Conservation (phyloP, 2,329 filamentous ascomycete species). For the Trichoderma semiorbis region DNA sequence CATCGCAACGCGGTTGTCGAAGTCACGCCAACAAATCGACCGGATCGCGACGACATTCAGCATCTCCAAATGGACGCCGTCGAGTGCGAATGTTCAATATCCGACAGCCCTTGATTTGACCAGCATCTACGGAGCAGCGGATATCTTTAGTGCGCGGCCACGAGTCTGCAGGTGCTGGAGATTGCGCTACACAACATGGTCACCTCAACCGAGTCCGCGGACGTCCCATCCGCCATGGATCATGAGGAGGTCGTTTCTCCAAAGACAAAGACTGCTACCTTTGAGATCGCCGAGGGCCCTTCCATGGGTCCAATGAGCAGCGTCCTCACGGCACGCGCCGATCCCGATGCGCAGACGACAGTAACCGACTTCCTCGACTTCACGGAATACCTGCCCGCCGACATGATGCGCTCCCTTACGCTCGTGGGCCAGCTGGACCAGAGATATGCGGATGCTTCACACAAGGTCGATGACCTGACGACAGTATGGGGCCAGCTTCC, state of each 20-base stretch:
- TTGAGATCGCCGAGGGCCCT: slow-evolving; percentile 25
- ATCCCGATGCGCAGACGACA: slow-evolving; percentile 67
- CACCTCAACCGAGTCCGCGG: slow-evolving; percentile 19
- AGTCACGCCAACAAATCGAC: background rate
- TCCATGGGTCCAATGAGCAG: slow-evolving; percentile 36
- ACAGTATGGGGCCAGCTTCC: slow-evolving; percentile 56
- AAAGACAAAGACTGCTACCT: slow-evolving; percentile 27
- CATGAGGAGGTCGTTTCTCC: slow-evolving; percentile 29
- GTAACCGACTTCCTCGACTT: slow-evolving; percentile 68
- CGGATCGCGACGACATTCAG: slow-evolving; percentile 2
- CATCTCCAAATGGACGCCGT: slow-evolving; percentile 7
- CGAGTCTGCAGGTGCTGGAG: background rate
- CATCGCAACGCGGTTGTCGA: slow-evolving; percentile 9
- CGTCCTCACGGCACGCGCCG: slow-evolving; percentile 51
- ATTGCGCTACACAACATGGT: slow-evolving; percentile 24
- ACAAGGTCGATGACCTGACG: slow-evolving; percentile 54
- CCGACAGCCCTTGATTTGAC: background rate
- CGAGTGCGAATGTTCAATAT: background rate
- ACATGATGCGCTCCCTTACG: slow-evolving; percentile 62
- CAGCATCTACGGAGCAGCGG: background rate
- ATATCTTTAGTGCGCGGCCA: background rate
- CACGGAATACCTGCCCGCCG: slow-evolving; percentile 66
- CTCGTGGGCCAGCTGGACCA: slow-evolving; percentile 63
- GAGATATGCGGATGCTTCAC: slow-evolving; percentile 54
- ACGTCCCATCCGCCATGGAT: slow-evolving; percentile 21